These are phyloP conservation scores for Gremmenia infestans DNA, from an alignment of 2,329 filamentous ascomycete species.

Conservation along the genomic window DNA sequence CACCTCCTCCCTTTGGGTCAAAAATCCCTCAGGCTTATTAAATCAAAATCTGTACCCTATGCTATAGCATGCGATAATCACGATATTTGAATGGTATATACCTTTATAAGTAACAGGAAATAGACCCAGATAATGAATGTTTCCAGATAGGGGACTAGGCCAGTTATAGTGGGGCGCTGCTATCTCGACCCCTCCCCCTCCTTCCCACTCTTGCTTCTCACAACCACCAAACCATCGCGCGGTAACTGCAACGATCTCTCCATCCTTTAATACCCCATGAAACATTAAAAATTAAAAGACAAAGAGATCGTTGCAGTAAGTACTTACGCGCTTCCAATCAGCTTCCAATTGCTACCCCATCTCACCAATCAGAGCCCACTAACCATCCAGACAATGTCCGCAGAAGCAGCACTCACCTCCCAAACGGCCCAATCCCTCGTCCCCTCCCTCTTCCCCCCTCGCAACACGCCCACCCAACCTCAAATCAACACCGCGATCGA, in stretches of 20 bases:
- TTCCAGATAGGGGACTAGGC: too few relatives aligned
- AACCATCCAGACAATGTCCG: slow-evolving; percentile 14
- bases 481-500: slow-evolving; percentile 38
- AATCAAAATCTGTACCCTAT: too few relatives aligned
- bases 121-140: too few relatives aligned
- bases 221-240: slow-evolving; percentile 2
- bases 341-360: background rate
- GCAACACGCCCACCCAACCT: slow-evolving; percentile 32
- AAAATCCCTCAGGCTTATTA: too few relatives aligned
- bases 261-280: background rate
- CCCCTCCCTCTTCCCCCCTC: slow-evolving; percentile 33
- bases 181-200: slow-evolving; percentile 4
- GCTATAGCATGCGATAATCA: too few relatives aligned
- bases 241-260: slow-evolving; percentile 10
- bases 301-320: background rate
- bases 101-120: too few relatives aligned
- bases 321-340: background rate
- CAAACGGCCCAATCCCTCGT: slow-evolving; percentile 19
- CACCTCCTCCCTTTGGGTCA: too few relatives aligned
- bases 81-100: too few relatives aligned
- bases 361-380: background rate
- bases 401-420: slow-evolving; percentile 26
- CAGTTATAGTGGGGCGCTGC: background rate
- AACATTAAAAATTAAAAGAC: background rate
- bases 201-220: slow-evolving; percentile 13